Evolutionary conservation across 306 rosid genomes (phyloP), one percentile per base, ranked within the genome.

Genomic region (Betula pendula): DNA sequence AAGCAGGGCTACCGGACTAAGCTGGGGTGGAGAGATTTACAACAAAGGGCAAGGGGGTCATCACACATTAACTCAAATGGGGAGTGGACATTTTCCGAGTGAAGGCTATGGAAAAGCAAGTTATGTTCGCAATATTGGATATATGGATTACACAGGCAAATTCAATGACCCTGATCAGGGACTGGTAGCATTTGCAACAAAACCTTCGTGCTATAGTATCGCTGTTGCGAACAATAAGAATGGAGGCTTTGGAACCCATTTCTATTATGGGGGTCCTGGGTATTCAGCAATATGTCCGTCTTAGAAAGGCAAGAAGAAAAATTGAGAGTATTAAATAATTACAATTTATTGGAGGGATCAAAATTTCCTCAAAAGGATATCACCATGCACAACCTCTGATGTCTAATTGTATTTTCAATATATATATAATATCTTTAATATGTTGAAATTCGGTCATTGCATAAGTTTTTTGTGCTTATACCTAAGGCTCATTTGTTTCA

Each of bases 21-120:
- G 1, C 6, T 77, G 67, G 67, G 85, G 82, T 17, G 79, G 85
- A 0, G 85, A 82, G 79, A 50, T 82, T 16, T 15, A 22, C 16
- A 73, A 73, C 42, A 3, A 51, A 12, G 6, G 42, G 5, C 2
- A 0, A 10, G 72, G 8, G 1, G 75, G 47, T 15, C 79, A 2
- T 48, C 85, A 82, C 59, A 68, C 85, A 2, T 2, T 17, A 2
- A 82, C 85, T 58, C 76, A 82, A 8, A 82, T 82, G 85, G 85
- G 85, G 38, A 82, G 85, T 20, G 68, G 81, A 24, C 82, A 72
- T 47, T 82, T 82, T 48, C 76, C 82, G 0, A 7, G 4, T 10
- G 82, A 82, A 68, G 79, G 79, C 1, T 67, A 12, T 15, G 71
- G 74, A 12, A 82, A 12, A 73, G 82, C 82, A 33, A 67, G 79